Evolutionary conservation across 2,329 filamentous ascomycete genomes (phyloP).

Genomic region (Colletotrichum lini): DNA sequence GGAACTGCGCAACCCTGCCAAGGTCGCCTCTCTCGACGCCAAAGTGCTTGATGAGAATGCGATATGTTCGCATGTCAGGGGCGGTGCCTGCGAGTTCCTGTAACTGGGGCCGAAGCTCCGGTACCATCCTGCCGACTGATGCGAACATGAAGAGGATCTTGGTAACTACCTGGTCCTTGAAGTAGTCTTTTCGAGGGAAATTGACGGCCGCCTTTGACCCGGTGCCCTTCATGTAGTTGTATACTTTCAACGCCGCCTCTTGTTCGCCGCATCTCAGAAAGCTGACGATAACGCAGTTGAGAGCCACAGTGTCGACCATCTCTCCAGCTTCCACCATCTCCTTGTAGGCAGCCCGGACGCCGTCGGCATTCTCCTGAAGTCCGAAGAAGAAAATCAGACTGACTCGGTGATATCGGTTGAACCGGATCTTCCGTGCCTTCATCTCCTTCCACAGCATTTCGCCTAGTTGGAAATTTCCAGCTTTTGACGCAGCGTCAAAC

Average conservation of each 20-base stretch:
- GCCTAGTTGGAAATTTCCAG: conserved; percentile 85
- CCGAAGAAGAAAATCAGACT: conserved; percentile 89
- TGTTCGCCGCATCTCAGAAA: conserved; percentile 84
- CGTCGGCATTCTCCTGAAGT: conserved; percentile 79
- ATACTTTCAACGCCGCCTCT: conserved; percentile 83
- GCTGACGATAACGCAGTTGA: conserved; percentile 89
- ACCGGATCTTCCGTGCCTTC: conserved; percentile 74
- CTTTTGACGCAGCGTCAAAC: conserved; percentile 89
- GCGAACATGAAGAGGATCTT: conserved; percentile 72
- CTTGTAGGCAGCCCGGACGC: conserved; percentile 82
- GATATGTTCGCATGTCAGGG: conserved; percentile 85
- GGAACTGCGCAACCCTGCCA: conserved; percentile 75
- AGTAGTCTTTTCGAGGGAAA: conserved; percentile 62
- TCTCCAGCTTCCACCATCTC: conserved; percentile 89
- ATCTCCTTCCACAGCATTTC: conserved; percentile 91
- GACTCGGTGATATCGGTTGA: conserved; percentile 86
- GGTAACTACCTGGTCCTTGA: conserved; percentile 65
- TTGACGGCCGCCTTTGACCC: conserved; percentile 56
- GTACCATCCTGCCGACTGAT: conserved; percentile 67
- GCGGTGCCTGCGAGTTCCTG: conserved; percentile 77
- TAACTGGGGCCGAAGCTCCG: conserved; percentile 64
- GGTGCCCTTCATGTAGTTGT: conserved; percentile 83
- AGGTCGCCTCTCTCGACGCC: conserved; percentile 79
- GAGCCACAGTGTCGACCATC: conserved; percentile 86
- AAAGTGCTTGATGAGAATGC: conserved; percentile 83